Conservation (phyloP, 768 basidiomycete species). For the Galerina marginata region DNA sequence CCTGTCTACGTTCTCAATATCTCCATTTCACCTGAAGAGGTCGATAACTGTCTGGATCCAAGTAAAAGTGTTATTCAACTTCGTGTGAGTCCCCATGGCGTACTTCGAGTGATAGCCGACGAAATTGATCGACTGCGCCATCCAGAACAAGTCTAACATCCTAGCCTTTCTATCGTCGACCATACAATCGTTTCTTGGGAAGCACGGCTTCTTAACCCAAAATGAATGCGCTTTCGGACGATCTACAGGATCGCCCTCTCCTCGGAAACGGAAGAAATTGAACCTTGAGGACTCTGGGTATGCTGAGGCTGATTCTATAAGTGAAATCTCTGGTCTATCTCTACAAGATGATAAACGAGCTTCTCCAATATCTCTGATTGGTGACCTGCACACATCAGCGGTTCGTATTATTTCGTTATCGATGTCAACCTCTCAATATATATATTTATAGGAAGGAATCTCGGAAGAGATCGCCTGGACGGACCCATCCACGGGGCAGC, state of each 20-base stretch:
- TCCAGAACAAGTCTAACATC: slow-evolving; percentile 65
- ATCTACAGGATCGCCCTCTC: slow-evolving; percentile 35
- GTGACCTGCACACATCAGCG: slow-evolving; percentile 23
- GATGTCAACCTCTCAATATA: slow-evolving; percentile 13
- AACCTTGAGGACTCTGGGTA: slow-evolving; percentile 41
- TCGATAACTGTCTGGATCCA: slow-evolving; percentile 87
- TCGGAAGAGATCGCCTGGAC: slow-evolving; percentile 55
- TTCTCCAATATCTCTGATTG: slow-evolving; percentile 6
- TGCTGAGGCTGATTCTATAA: slow-evolving; percentile 32
- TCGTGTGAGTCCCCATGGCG: slow-evolving; percentile 49
- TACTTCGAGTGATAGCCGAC: slow-evolving; percentile 13
- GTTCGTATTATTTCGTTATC: slow-evolving; percentile 22
- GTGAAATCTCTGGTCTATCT: slow-evolving; percentile 19
- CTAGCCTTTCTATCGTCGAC: slow-evolving; percentile 59
- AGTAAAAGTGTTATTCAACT: slow-evolving; percentile 71
- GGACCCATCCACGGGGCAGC: slow-evolving; percentile 65
- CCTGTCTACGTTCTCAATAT: slow-evolving; percentile 87
- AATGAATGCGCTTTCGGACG: slow-evolving; percentile 21
- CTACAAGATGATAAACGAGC: slow-evolving; percentile 20
- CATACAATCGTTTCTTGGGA: slow-evolving; percentile 65
- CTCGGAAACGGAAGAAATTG: slow-evolving; percentile 59
- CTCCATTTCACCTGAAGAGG: slow-evolving; percentile 60
- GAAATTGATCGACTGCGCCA: slow-evolving; percentile 6
- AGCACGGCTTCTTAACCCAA: slow-evolving; percentile 59
- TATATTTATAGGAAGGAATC: slow-evolving; percentile 26